These are phyloP conservation scores for Scedosporium minutisporum DNA, from an alignment of 2,329 filamentous ascomycete species.

Conservation along the genomic window DNA sequence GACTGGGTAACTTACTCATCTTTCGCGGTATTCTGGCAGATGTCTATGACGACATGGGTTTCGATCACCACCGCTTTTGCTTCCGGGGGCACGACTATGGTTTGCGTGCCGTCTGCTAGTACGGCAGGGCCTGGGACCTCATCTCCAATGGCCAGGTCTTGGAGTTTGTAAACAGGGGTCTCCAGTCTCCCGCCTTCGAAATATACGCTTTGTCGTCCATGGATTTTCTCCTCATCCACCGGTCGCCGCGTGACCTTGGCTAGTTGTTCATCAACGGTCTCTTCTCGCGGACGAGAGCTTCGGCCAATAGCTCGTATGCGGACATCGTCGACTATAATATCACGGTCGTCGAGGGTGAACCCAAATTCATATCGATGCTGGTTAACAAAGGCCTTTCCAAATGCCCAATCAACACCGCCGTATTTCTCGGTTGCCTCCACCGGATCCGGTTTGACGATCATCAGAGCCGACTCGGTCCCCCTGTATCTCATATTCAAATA, in stretches of 20 bases:
- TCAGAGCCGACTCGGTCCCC: slow-evolving; percentile 82
- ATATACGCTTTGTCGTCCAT: slow-evolving; percentile 63
- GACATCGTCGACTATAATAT: slow-evolving; percentile 86
- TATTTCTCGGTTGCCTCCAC: slow-evolving; percentile 45
- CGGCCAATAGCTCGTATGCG: slow-evolving; percentile 82
- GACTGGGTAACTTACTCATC: neutral
- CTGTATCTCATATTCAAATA: slow-evolving; percentile 92
- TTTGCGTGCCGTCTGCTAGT: slow-evolving; percentile 80
- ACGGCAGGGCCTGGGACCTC: slow-evolving; percentile 72
- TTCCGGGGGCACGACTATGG: slow-evolving; percentile 77
- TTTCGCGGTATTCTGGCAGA: slow-evolving; percentile 42
- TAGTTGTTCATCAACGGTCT: slow-evolving; percentile 77
- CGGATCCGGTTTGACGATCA: slow-evolving; percentile 67
- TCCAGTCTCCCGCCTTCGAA: slow-evolving; percentile 72
- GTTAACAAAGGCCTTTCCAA: slow-evolving; percentile 72
- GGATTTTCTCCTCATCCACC: slow-evolving; percentile 47
- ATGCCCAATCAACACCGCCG: slow-evolving; percentile 64
- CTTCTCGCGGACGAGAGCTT: slow-evolving; percentile 69
- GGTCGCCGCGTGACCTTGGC: slow-evolving; percentile 54
- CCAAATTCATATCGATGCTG: slow-evolving; percentile 91
- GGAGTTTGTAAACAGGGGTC: slow-evolving; percentile 75
- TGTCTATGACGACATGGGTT: slow-evolving; percentile 83
- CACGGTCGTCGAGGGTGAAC: slow-evolving; percentile 73
- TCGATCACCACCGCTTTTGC: slow-evolving; percentile 68
- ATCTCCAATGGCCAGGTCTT: slow-evolving; percentile 62